Evolutionary conservation across 73 alveolate genomes (phyloP).

Genomic region (Tetrahymena thermophila): DNA sequence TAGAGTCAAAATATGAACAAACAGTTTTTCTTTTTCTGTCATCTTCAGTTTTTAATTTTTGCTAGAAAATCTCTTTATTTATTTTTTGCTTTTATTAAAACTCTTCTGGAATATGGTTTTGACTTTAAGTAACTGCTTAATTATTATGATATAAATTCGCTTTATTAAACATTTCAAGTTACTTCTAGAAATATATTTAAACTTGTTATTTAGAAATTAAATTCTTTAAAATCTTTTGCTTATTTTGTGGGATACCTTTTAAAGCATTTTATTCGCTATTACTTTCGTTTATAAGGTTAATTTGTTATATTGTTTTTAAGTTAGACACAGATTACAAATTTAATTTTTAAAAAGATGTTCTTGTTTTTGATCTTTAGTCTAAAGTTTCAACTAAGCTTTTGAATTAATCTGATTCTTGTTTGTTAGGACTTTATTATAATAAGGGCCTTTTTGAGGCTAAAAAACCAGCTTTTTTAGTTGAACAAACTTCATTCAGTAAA

Average conservation of each 20-base stretch:
- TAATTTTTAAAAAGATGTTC: not conserved
- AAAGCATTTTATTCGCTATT: not conserved
- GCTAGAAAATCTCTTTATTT: not conserved
- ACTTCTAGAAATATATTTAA: not conserved
- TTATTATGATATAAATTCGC: not conserved
- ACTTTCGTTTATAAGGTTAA: not conserved
- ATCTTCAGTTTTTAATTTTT: not conserved
- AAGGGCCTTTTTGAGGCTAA: not conserved
- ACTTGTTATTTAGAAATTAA: not conserved
- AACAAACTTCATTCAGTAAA: not conserved
- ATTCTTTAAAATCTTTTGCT: not conserved
- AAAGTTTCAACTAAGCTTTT: not conserved
- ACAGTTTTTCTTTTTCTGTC: not conserved
- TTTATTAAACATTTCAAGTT: not conserved
- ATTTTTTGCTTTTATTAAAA: not conserved
- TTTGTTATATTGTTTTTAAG: no score
- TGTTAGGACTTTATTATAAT: not conserved
- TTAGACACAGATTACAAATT: not conserved
- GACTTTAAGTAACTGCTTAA: not conserved
- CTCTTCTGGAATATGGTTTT: not conserved
- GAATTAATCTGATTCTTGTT: not conserved
- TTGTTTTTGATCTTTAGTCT: not conserved
- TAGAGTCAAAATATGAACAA: not conserved
- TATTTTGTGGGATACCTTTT: not conserved
- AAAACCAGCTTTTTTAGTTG: not conserved